Percentiles rank a stretch among this genome's conserved stretches.
phyloP scores from a whole-genome alignment of 163 green algal genomes.

The Scenedesmus sp. region DNA sequence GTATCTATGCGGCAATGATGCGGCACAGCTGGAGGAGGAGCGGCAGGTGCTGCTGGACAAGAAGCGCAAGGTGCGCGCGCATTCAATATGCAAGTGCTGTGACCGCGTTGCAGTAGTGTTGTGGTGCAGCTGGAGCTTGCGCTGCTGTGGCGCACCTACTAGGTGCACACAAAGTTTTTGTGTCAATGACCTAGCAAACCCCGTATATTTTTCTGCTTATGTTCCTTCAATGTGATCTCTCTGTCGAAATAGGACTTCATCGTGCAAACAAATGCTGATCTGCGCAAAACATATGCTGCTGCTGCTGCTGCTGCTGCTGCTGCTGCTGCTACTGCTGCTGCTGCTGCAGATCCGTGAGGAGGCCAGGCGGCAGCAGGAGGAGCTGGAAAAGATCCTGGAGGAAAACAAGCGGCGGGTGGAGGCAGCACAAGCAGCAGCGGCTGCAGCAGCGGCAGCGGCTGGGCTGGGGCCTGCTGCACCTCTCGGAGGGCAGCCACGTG shows the following conservation, averaged over 20 bases:
- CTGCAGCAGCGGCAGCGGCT: slow-evolving; percentile 29
- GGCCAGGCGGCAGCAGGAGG: slow-evolving; percentile 41
- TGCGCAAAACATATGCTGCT: neutral
- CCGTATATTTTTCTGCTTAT: too few relatives aligned
- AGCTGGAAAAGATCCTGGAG: slow-evolving; percentile 46
- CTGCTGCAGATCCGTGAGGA: slow-evolving; percentile 41
- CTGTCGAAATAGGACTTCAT: too few relatives aligned
- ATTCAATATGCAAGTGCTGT: too few relatives aligned
- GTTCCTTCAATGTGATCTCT: too few relatives aligned
- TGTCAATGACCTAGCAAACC: too few relatives aligned
- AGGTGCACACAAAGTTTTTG: too few relatives aligned
- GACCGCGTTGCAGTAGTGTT: too few relatives aligned
- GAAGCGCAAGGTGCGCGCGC: slow-evolving; percentile 33
- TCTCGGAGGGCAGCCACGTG: neutral
- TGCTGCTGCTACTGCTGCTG: too few relatives aligned
- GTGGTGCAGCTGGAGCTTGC: neutral
- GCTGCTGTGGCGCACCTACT: too few relatives aligned
- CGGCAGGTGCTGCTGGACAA: slow-evolving; percentile 44
- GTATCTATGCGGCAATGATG: too few relatives aligned
- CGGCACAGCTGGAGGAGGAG: slow-evolving; percentile 44
- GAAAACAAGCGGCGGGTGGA: slow-evolving; percentile 39
- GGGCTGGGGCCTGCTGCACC: neutral
- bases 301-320: neutral
- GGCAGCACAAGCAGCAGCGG: slow-evolving; percentile 39
- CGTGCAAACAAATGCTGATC: too few relatives aligned